Evolutionary conservation across 306 rosid genomes (phyloP), one percentile per base, ranked within the genome.

Genomic region (Medicago truncatula): DNA sequence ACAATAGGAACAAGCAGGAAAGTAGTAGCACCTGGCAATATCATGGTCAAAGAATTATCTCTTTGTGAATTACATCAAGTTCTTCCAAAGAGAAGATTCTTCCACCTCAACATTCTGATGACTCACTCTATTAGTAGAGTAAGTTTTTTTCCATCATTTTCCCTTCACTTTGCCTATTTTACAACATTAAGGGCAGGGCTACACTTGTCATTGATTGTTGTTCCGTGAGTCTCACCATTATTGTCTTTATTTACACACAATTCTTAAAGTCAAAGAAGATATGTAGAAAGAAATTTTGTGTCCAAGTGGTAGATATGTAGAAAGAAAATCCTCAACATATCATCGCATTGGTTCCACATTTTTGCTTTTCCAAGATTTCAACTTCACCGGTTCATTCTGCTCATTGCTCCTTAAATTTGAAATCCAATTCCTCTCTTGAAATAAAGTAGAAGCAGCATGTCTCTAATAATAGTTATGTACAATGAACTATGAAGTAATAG

Each of bases 61-160:
- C 67, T 31, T 61, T 61, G 44, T 61, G 67, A 61, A 61, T 4
- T 12, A 2, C 67, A 31, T 31, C 43, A 31, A 61, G 44, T 34
- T 61, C 67, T 61, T 61, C 66, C 40, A 6, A 38, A 61, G 39
- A 31, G 67, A 61, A 31, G 43, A 61, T 38, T 61, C 67, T 1
- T 31, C 43, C 11, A 61, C 41, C 67, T 12, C 67, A 60, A 60
- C 67, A 31, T n/a, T 52, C 23, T n/a, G 3, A 46, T 46, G 12
- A 46, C 15, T 14, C 14, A 43, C 13, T 4, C 49, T 1, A 43
- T 3, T 13, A 43, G 49, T 13, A 43, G 49, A 43, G 49, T 3
- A 43, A 10, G 15, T 11, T 43, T 3, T 3, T 43, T 43, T 11
- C 15, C 15, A 43, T 43, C 49, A 43, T 11, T 43, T 43, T 43